These are phyloP conservation scores for Phytophthora macrochlamydospora DNA, from an alignment of 352 stramenopile genomes.

Conservation along the genomic window DNA sequence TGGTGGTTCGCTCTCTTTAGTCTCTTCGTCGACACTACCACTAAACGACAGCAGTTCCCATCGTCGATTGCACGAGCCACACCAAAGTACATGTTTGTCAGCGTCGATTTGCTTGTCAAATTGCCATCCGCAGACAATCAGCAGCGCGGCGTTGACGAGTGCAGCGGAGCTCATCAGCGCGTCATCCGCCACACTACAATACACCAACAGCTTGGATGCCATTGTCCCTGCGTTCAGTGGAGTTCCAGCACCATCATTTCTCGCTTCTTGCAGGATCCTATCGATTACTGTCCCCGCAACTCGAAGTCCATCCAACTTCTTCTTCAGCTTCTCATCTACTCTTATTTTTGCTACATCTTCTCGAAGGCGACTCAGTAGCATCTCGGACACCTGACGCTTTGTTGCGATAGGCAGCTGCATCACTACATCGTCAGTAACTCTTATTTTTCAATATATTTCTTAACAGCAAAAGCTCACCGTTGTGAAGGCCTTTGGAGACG, in stretches of 20 bases:
- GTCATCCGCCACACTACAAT: conserved; percentile 9
- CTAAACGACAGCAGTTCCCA: conserved; percentile 21
- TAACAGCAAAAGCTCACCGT: conserved; percentile 33
- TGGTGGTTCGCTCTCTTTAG: conserved; percentile 17
- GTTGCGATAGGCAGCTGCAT: conserved; percentile 41
- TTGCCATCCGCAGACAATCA: conserved; percentile 52
- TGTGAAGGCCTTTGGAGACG: conserved; percentile 59
- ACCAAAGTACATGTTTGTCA: conserved; percentile 25
- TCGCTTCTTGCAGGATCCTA: conserved; percentile 25
- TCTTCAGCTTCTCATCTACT: conserved; percentile 19
- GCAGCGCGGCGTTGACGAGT: conserved; percentile 32
- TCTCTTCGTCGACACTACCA: neutral
- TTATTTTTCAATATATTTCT: neutral
- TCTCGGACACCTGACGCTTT: conserved; percentile 36
- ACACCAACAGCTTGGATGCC: conserved; percentile 17
- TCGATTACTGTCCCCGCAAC: conserved; percentile 10
- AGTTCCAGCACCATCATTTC: neutral
- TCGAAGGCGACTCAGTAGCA: conserved; percentile 26
- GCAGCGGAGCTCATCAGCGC: conserved; percentile 12
- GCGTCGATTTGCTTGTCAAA: conserved; percentile 20
- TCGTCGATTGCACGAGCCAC: conserved; percentile 52
- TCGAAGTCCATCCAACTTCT: conserved; percentile 17
- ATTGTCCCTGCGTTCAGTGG: conserved; percentile 10
- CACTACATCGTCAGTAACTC: neutral
- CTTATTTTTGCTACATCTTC: conserved; percentile 15